These are phyloP conservation scores for Eugenia klotzschiana DNA, from an alignment of 441 rosid species.

Conservation along the genomic window DNA sequence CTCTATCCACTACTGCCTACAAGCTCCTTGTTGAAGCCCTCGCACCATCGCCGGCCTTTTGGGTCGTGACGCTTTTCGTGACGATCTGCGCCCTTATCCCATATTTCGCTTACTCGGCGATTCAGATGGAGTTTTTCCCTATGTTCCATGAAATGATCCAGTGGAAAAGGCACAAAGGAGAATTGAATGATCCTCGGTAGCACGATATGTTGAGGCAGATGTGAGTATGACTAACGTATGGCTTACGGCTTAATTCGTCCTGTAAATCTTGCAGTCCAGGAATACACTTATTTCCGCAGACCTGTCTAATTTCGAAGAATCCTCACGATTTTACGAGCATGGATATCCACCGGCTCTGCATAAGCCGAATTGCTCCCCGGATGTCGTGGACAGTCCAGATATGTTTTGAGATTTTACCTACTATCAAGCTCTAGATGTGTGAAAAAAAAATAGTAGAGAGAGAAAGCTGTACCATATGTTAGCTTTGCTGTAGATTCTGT, in stretches of 20 bases:
- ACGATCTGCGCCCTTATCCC: not conserved
- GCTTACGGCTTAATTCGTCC: not conserved
- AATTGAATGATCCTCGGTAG: not conserved
- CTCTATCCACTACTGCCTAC: not conserved
- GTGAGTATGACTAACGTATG: not conserved
- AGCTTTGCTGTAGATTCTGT: not conserved
- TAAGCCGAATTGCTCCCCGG: not conserved
- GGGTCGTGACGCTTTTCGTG: not conserved
- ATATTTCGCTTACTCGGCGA: not conserved
- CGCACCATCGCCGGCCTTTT: not conserved
- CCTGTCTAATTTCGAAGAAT: not conserved
- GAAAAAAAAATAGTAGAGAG: not conserved
- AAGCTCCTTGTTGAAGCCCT: constrained; percentile 1
- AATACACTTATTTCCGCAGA: not conserved
- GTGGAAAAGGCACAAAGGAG: not conserved
- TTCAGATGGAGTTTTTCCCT: constrained; percentile 1
- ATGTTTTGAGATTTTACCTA: not conserved
- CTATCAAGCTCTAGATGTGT: not conserved
- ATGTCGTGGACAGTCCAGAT: not conserved
- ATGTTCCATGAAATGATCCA: constrained; percentile 1
- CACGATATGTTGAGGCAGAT: not conserved
- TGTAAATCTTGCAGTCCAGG: not conserved
- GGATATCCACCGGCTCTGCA: not conserved
- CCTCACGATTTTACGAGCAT: not conserved
- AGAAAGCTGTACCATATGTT: not conserved